phyloP scores from a whole-genome alignment of 495 filamentous ascomycete species.

The Penicillium roqueforti region DNA sequence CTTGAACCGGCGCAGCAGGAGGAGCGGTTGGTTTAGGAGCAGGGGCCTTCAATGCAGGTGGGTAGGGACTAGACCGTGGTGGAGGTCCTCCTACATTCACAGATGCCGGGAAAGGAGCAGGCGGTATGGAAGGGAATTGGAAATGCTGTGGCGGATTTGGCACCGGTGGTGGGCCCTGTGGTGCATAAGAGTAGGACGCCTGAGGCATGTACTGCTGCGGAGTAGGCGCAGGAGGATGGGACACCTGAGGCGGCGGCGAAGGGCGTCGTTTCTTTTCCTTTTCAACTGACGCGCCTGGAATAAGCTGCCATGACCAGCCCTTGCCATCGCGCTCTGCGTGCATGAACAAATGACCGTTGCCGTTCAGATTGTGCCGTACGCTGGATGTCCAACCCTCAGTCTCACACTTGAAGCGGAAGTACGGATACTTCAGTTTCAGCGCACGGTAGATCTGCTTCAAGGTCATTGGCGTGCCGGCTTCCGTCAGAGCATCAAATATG shows the following conservation, averaged over 20 bases:
- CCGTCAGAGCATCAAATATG: conserved; percentile 82
- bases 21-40: conserved; percentile 11
- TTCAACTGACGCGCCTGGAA: conserved; percentile 59
- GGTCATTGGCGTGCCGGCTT: conserved; percentile 66
- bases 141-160: conserved; percentile 39
- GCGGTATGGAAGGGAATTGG: conserved; percentile 41
- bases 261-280: conserved; percentile 63
- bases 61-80: conserved; percentile 25
- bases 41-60: conserved; percentile 11
- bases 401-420: conserved; percentile 73
- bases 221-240: conserved; percentile 32
- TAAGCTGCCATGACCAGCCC: conserved; percentile 66
- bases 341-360: conserved; percentile 75
- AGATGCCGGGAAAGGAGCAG: conserved; percentile 30
- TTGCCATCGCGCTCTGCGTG: conserved; percentile 75
- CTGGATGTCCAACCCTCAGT: conserved; percentile 96
- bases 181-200: conserved; percentile 35
- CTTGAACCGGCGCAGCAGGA: conserved; percentile 12
- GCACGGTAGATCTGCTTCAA: conserved; percentile 92
- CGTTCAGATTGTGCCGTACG: conserved; percentile 90
- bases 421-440: conserved; percentile 84
- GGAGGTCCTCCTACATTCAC: conserved; percentile 12
- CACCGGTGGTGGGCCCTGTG: conserved; percentile 27
- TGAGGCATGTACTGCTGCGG: conserved; percentile 43
- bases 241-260: conserved; percentile 49